phyloP scores from a whole-genome alignment of 176 grass and related monocot genomes.

The Thinopyrum elongatum region DNA sequence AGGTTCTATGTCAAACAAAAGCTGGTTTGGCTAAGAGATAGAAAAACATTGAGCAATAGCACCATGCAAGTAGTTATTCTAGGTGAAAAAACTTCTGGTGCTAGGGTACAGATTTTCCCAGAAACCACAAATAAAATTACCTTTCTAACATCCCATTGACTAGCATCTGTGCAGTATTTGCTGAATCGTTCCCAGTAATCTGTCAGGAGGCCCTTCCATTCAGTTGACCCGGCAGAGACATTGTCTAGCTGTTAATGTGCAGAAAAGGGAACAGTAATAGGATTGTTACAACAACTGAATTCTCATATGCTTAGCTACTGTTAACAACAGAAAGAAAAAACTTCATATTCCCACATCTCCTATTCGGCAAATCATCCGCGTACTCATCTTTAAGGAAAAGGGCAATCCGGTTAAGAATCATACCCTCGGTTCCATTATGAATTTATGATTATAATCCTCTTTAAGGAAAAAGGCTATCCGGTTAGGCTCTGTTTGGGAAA shows the following conservation, averaged over 20 bases:
- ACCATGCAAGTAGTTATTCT: neutral
- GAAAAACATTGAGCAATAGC: neutral
- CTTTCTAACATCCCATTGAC: slow-evolving; percentile 61
- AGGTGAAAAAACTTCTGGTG: neutral
- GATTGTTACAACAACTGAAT: slow-evolving; percentile 7
- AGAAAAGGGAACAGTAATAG: slow-evolving; percentile 29
- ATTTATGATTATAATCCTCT: neutral
- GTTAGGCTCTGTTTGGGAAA: neutral
- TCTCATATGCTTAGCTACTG: neutral
- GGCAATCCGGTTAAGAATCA: neutral
- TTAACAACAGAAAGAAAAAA: neutral
- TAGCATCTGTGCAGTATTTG: slow-evolving; percentile 68
- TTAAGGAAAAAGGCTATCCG: neutral
- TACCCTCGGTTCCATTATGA: neutral
- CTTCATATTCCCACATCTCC: neutral
- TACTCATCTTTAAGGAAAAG: neutral
- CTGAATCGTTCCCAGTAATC: slow-evolving; percentile 91
- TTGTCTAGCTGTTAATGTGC: slow-evolving; percentile 77
- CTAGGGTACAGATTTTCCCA: slow-evolving; percentile 6
- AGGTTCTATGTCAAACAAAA: neutral
- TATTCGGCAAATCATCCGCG: neutral
- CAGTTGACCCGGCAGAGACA: slow-evolving; percentile 84
- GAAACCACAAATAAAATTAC: slow-evolving; percentile 36
- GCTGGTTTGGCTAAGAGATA: neutral
- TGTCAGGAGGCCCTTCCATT: slow-evolving; percentile 89